phyloP scores from a whole-genome alignment of 345 rosid species.

The Eucalyptus caleyi region DNA sequence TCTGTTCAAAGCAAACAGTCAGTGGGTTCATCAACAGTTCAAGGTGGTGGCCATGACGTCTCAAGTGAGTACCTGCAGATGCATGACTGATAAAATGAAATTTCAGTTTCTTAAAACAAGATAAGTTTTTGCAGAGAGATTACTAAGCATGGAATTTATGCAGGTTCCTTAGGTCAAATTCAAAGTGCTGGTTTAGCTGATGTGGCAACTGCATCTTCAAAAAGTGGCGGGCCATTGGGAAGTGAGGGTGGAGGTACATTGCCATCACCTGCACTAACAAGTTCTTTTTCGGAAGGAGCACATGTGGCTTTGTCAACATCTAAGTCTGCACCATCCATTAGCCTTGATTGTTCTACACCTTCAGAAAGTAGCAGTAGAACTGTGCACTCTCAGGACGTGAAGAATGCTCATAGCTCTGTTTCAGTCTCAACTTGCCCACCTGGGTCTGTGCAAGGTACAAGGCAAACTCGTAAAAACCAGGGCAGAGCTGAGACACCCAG shows the following conservation, averaged over 20 bases:
- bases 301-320: neutral
- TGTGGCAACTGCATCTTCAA: neutral
- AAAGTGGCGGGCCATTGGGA: neutral
- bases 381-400: neutral
- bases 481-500: constrained; percentile 25
- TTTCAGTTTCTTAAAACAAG: neutral
- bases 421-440: neutral
- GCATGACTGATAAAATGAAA: neutral
- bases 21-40: neutral
- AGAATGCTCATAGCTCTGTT: neutral
- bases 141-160: neutral
- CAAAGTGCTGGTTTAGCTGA: neutral
- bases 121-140: neutral
- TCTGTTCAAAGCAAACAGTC: neutral
- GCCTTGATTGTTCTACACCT: neutral
- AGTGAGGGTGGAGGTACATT: neutral
- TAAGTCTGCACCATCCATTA: neutral
- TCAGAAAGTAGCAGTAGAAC: neutral
- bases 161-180: neutral
- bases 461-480: constrained; percentile 16
- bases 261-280: neutral
- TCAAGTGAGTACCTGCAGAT: neutral
- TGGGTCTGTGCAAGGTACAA: constrained; percentile 4
- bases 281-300: neutral
- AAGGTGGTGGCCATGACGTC: neutral